A percentile compares a stretch with the other conserved stretches of the same genome.
Evolutionary conservation across 306 rosid species (phyloP).

Genomic region (Rosa multiflora): DNA sequence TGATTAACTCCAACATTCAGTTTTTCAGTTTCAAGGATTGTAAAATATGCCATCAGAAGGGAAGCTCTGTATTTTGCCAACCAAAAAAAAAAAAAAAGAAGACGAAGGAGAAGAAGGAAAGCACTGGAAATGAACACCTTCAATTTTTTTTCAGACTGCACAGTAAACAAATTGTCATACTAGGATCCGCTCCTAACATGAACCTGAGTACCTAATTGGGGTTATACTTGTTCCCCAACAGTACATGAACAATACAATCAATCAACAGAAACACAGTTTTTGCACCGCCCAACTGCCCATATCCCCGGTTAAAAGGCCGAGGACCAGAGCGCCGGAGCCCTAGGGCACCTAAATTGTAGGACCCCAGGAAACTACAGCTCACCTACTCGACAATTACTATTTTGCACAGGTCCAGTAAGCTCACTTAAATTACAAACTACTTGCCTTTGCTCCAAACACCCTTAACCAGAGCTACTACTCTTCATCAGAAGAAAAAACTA

Average conservation of each 20-base stretch:
- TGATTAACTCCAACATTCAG: neutral
- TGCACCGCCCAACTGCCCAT: constrained; percentile 49
- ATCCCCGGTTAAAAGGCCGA: constrained; percentile 62
- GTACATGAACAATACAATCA: constrained; percentile 37
- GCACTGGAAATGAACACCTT: neutral
- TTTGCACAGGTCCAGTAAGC: constrained; percentile 24
- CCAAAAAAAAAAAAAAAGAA: neutral
- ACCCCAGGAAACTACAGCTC: constrained; percentile 49
- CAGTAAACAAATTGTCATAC: constrained; percentile 40
- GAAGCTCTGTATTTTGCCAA: neutral
- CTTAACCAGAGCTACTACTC: constrained; percentile 22
- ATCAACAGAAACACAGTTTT: constrained; percentile 24
- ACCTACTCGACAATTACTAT: constrained; percentile 41
- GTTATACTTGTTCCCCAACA: constrained; percentile 41
- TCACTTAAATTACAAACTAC: constrained; percentile 32
- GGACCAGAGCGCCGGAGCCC: constrained; percentile 50
- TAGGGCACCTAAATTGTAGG: constrained; percentile 54
- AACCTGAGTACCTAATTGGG: constrained; percentile 31
- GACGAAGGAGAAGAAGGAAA: neutral
- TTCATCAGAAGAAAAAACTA: constrained; percentile 39
- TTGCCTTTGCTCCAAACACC: constrained; percentile 59
- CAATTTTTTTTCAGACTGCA: constrained; percentile 24
- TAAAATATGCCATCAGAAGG: neutral
- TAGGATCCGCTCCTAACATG: constrained; percentile 72
- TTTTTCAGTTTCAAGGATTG: neutral